Evolutionary conservation across 1,284 basidiomycete species (phyloP).

Genomic region (Cutaneotrichosporon sp.): DNA sequence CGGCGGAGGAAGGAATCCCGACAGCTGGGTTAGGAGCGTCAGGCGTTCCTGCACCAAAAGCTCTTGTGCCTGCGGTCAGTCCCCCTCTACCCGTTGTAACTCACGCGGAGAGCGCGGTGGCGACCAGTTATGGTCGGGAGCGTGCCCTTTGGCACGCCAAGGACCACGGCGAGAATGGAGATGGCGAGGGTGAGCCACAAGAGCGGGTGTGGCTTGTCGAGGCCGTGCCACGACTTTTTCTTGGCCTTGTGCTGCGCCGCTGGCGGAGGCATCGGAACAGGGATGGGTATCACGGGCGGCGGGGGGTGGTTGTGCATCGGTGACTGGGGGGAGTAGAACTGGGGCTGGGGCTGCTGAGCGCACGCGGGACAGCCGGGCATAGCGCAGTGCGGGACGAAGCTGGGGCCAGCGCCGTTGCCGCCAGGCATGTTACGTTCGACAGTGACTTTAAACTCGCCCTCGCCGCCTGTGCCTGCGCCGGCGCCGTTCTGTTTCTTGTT

Average conservation of each 20-base stretch:
- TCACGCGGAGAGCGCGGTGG: conserved; percentile 39
- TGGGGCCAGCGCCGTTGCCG: background rate
- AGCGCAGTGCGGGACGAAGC: too few relatives aligned
- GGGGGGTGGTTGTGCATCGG: conserved; percentile 1
- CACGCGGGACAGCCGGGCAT: background rate
- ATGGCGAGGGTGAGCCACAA: conserved; percentile 36
- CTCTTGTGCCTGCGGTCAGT: conserved; percentile 40
- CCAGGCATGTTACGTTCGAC: background rate
- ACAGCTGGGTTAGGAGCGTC: conserved; percentile 32
- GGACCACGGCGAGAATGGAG: conserved; percentile 32
- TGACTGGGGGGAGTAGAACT: background rate
- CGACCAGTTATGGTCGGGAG: conserved; percentile 41
- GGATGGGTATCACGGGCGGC: too few relatives aligned
- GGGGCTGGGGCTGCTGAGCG: background rate
- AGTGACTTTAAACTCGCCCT: background rate
- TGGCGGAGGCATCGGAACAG: background rate
- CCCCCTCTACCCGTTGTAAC: too few relatives aligned
- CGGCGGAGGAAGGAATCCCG: conserved; percentile 40
- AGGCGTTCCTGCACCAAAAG: conserved; percentile 32
- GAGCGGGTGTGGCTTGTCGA: conserved; percentile 34
- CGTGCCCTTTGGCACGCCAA: conserved; percentile 40
- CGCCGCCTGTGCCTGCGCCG: background rate
- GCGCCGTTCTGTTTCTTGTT: background rate
- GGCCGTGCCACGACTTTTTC: background rate
- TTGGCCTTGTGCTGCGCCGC: background rate